phyloP scores from a whole-genome alignment of 1,284 basidiomycete species.

The Boletus sp. region DNA sequence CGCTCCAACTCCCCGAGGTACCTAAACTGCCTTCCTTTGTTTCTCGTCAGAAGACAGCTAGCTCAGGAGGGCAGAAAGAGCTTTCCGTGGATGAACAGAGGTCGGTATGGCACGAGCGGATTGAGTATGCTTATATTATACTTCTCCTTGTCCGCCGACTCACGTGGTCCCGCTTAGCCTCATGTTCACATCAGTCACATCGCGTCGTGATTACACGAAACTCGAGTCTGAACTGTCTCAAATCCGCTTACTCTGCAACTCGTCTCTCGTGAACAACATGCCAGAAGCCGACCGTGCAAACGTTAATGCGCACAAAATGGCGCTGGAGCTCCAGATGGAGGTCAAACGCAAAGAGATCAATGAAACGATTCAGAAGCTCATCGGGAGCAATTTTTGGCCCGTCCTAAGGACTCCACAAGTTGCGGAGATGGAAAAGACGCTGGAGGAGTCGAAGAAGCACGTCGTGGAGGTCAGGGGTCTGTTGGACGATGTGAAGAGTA shows the following conservation, averaged over 20 bases:
- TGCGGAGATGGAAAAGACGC: conserved; percentile 23
- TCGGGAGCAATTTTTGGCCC: conserved; percentile 31
- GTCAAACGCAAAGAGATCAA: conserved; percentile 31
- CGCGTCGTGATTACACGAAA: conserved; percentile 30
- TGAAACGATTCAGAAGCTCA: conserved; percentile 25
- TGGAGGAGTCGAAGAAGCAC: conserved; percentile 28
- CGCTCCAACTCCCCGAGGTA: conserved; percentile 10
- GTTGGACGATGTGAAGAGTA: conserved; percentile 25
- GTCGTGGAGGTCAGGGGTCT: conserved; percentile 25
- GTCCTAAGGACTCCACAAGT: conserved; percentile 26
- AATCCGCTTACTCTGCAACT: conserved; percentile 19
- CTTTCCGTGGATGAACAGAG: conserved; percentile 32
- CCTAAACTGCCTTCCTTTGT: conserved; percentile 23
- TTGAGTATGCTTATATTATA: conserved; percentile 25
- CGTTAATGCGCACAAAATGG: conserved; percentile 17
- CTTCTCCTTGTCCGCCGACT: not conserved
- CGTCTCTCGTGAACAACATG: conserved; percentile 17
- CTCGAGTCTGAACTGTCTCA: conserved; percentile 31
- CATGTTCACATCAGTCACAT: conserved; percentile 30
- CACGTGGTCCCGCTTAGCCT: conserved; percentile 18
- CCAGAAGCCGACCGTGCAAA: conserved; percentile 15
- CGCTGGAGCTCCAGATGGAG: conserved; percentile 23
- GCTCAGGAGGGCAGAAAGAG: conserved; percentile 11
- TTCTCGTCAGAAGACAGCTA: conserved; percentile 8
- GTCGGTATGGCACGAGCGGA: conserved; percentile 31